Conservation (phyloP, 2,329 filamentous ascomycete genomes). For the Harringtonia lauricola region DNA sequence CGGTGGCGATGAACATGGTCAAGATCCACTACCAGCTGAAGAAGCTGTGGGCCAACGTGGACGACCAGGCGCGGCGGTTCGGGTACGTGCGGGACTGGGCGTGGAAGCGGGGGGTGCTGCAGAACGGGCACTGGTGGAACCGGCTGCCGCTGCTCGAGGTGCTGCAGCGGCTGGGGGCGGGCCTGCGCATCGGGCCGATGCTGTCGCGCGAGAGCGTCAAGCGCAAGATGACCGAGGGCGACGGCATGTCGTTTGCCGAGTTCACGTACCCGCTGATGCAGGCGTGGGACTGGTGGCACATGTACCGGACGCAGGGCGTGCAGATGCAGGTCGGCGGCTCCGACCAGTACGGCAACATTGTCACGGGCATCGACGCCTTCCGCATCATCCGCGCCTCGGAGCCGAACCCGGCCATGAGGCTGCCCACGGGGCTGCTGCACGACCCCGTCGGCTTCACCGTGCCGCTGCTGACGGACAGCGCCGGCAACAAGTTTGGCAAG, state of each 20-base stretch:
- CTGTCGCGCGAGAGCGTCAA: conserved; percentile 69
- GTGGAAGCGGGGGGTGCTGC: conserved; percentile 57
- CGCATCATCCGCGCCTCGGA: conserved; percentile 57
- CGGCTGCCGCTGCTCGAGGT: conserved; percentile 63
- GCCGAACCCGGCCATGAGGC: conserved; percentile 27
- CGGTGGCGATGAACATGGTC: conserved; percentile 51
- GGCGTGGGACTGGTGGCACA: conserved; percentile 91
- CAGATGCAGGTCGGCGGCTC: conserved; percentile 90
- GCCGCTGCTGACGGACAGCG: conserved; percentile 74
- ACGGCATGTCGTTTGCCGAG: conserved; percentile 90
- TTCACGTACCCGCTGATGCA: conserved; percentile 91
- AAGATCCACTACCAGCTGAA: conserved; percentile 61
- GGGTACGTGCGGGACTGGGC: conserved; percentile 52
- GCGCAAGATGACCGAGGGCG: conserved; percentile 68
- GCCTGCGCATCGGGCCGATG: conserved; percentile 75
- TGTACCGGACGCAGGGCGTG: conserved; percentile 56
- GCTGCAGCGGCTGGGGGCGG: conserved; percentile 59
- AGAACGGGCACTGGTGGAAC: conserved; percentile 80
- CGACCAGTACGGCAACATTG: conserved; percentile 94
- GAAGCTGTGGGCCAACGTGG: conserved; percentile 64
- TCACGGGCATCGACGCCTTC: conserved; percentile 77
- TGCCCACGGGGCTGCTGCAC: conserved; percentile 32
- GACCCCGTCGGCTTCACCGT: conserved; percentile 80
- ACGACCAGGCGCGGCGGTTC: conserved; percentile 51
- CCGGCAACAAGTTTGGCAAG: conserved; percentile 89